These are phyloP conservation scores for Hypoxylon sp. DNA, from an alignment of 2,329 filamentous ascomycete species.

Conservation along the genomic window DNA sequence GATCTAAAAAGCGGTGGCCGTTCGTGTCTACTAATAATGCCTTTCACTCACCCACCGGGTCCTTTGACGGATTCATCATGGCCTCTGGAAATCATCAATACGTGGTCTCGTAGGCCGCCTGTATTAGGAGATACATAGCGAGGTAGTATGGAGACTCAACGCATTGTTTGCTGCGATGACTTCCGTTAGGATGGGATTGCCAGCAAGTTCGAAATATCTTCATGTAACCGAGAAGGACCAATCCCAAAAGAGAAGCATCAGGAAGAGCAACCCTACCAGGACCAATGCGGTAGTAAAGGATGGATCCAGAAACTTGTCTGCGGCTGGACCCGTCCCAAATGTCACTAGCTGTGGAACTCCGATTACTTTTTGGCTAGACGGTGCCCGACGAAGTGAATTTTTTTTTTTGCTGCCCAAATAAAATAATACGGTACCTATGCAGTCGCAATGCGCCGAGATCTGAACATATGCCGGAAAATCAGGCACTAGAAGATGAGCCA, in stretches of 20 bases:
- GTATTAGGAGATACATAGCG: slow-evolving; percentile 39
- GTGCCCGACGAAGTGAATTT: slow-evolving; percentile 34
- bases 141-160: slow-evolving; percentile 34
- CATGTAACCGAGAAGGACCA: slow-evolving; percentile 30
- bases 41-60: slow-evolving; percentile 22
- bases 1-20: slow-evolving; percentile 22
- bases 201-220: slow-evolving; percentile 27
- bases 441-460: slow-evolving; percentile 35
- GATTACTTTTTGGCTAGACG: slow-evolving; percentile 35
- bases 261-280: slow-evolving; percentile 34
- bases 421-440: slow-evolving; percentile 34
- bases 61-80: slow-evolving; percentile 20
- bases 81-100: slow-evolving; percentile 32
- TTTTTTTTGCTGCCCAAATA: slow-evolving; percentile 44
- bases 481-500: slow-evolving; percentile 32
- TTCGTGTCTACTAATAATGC: slow-evolving; percentile 42
- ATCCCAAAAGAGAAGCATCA: slow-evolving; percentile 33
- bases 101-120: slow-evolving; percentile 40
- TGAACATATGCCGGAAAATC: slow-evolving; percentile 33
- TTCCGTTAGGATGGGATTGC: slow-evolving; percentile 33
- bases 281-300: slow-evolving; percentile 41
- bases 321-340: slow-evolving; percentile 45
- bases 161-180: slow-evolving; percentile 31
- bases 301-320: slow-evolving; percentile 42
- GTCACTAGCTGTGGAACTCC: slow-evolving; percentile 40